A percentile compares a stretch with the other conserved stretches of the same genome.
Conservation (phyloP, 805 yeast genomes). For the Candida parachauliodes region DNA sequence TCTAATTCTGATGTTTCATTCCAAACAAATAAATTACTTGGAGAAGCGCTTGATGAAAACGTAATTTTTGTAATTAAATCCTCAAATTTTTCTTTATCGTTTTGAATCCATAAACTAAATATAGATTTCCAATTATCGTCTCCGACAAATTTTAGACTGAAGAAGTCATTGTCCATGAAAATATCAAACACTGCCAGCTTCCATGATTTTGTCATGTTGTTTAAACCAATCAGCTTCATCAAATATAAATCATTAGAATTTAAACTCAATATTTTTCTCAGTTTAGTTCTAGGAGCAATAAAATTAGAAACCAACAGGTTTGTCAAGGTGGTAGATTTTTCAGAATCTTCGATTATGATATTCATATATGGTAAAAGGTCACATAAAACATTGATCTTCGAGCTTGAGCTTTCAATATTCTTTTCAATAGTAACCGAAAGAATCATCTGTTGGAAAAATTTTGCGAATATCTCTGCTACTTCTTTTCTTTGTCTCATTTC, state of each 20-base stretch:
- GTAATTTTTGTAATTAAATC: conserved; percentile 33
- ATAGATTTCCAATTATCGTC: conserved; percentile 49
- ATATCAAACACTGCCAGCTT: conserved; percentile 59
- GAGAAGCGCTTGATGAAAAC: conserved; percentile 39
- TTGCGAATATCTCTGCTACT: conserved; percentile 35
- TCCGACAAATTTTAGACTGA: conserved; percentile 30
- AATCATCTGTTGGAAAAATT: conserved; percentile 20
- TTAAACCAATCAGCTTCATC: conserved; percentile 33
- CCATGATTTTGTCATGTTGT: conserved; percentile 53
- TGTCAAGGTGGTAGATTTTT: conserved; percentile 50
- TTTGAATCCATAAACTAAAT: conserved; percentile 58
- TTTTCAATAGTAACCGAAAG: conserved; percentile 10
- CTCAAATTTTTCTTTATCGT: conserved; percentile 55
- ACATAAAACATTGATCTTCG: conserved; percentile 34
- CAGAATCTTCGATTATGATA: conserved; percentile 52
- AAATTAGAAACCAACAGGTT: conserved; percentile 52
- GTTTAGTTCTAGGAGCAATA: conserved; percentile 50
- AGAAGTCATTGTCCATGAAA: conserved; percentile 58
- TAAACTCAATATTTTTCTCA: conserved; percentile 34
- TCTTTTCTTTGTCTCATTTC: conserved; percentile 63
- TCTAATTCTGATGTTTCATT: conserved; percentile 61
- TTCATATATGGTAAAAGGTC: conserved; percentile 36
- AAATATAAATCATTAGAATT: conserved; percentile 44
- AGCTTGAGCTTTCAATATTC: conserved; percentile 34
- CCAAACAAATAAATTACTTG: conserved; percentile 67